phyloP scores from a whole-genome alignment of 768 basidiomycete genomes.

The Termitomyces sp. region DNA sequence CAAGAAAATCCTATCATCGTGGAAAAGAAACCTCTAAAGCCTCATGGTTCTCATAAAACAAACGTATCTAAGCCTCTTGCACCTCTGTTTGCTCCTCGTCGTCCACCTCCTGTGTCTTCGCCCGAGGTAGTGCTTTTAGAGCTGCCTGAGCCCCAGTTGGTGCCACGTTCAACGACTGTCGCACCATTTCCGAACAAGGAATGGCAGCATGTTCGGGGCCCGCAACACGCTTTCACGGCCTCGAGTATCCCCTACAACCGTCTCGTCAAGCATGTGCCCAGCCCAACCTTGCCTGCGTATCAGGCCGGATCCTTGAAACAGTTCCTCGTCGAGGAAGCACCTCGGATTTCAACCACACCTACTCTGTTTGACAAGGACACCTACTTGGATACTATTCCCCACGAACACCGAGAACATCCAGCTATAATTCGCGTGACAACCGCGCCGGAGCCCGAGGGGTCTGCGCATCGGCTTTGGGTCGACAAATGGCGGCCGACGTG shows the following conservation, averaged over 20 bases:
- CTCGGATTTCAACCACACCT: neutral
- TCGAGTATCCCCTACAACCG: slow-evolving; percentile 7
- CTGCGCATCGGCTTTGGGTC: slow-evolving; percentile 52
- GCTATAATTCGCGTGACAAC: slow-evolving; percentile 36
- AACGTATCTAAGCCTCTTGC: slow-evolving; percentile 27
- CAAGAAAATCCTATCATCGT: slow-evolving; percentile 39
- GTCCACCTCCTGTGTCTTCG: slow-evolving; percentile 9
- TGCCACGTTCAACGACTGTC: neutral
- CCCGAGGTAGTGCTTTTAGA: neutral
- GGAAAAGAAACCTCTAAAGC: slow-evolving; percentile 33
- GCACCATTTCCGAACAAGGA: slow-evolving; percentile 44
- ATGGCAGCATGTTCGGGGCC: slow-evolving; percentile 58
- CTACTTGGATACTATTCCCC: slow-evolving; percentile 20
- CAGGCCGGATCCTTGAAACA: neutral
- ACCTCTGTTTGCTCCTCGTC: slow-evolving; percentile 39
- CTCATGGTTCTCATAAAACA: slow-evolving; percentile 5
- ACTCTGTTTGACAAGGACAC: slow-evolving; percentile 5
- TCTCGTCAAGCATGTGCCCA: neutral
- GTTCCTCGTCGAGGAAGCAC: neutral
- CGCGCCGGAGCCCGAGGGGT: neutral
- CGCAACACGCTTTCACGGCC: slow-evolving; percentile 35
- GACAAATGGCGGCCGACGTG: slow-evolving; percentile 70
- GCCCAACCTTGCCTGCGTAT: neutral
- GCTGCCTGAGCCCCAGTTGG: slow-evolving; percentile 2
- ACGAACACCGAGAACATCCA: slow-evolving; percentile 38